Evolutionary conservation across 164 flowering plant genomes (phyloP).

Genomic region (Akebia trifoliata): DNA sequence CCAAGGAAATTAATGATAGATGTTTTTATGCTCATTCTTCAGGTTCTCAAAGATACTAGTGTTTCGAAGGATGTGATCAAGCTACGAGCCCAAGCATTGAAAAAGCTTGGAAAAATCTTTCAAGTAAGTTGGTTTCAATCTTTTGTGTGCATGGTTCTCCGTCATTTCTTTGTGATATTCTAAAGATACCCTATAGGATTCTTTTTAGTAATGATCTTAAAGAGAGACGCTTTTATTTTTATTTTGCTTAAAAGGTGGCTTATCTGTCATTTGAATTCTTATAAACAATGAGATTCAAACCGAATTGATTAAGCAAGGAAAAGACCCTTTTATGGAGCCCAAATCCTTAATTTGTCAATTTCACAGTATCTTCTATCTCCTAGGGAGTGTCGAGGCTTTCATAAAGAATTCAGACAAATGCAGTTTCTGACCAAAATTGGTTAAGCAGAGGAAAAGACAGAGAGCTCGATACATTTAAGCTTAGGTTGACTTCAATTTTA

Average conservation of each 20-base stretch:
- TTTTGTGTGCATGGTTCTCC: not conserved
- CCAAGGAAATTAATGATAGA: not conserved
- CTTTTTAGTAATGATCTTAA: not conserved
- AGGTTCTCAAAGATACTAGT: slow-evolving; percentile 75
- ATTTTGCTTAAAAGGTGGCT: not conserved
- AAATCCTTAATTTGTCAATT: too few relatives aligned
- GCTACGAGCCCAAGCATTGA: slow-evolving; percentile 64
- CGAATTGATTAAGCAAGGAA: too few relatives aligned
- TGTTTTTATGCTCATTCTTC: slow-evolving; percentile 17
- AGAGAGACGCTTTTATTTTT: too few relatives aligned
- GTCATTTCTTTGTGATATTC: not conserved
- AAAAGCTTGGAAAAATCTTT: slow-evolving; percentile 79
- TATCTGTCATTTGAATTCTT: not conserved
- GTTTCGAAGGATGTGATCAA: slow-evolving; percentile 61
- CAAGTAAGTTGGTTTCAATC: slow-evolving; percentile 43
- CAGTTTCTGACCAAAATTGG: too few relatives aligned
- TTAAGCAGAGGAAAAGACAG: too few relatives aligned
- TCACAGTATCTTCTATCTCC: too few relatives aligned
- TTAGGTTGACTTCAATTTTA: too few relatives aligned
- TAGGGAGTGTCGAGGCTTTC: too few relatives aligned
- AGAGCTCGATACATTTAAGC: too few relatives aligned
- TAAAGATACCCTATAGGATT: not conserved
- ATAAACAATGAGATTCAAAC: too few relatives aligned
- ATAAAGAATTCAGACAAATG: too few relatives aligned
- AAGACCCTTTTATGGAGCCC: too few relatives aligned